Evolutionary conservation across 2,329 filamentous ascomycete genomes (phyloP), one percentile per base, ranked within the genome.

Genomic region (Davidsoniella virescens): DNA sequence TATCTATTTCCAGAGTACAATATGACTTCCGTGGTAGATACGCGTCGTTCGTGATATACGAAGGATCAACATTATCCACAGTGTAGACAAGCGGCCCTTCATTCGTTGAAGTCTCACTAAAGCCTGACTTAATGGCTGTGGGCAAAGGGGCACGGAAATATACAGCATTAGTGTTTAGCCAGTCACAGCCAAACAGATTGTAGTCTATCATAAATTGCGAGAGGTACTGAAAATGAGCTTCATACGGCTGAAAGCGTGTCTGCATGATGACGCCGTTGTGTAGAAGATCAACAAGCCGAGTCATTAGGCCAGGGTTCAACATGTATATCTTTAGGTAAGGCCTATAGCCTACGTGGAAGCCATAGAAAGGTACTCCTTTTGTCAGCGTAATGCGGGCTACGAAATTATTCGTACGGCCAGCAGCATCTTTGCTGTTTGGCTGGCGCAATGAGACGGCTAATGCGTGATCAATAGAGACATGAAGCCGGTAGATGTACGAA

Each of bases 151-250:
- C 70, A 50, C 92, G 71, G 1, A 80, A 76, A 55, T 78, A 84
- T 8, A 70, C 70, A 46, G 79, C 82, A 52, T 90, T 76, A 56
- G 96, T 78, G 59, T 90, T 93, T 10, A 52, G 16, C 51, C 51
- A 52, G 36, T 50, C 82, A 61, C 92, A 98, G 5, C 93, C 93
- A 62, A 94, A 96, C 56, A 98, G 70, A 61, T 95, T 98, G 69
- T 93, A 98, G 63, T 98, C 93, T 56, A 82, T 84, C 92, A 98
- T 96, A 76, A 93, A 98, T 65, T 98, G 93, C 8, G 92, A 72
- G 7, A 95, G 67, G 62, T 88, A 96, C 60, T 94, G 87, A 54
- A 96, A 64, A 62, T 98, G 93, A 16, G 85, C 87, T 65, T 98
- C 92, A 60, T 92, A 94, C 0, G 92, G 90, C 60, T 96, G 90